Conservation (phyloP, 495 filamentous ascomycete genomes). For the Xylaria bambusicola region DNA sequence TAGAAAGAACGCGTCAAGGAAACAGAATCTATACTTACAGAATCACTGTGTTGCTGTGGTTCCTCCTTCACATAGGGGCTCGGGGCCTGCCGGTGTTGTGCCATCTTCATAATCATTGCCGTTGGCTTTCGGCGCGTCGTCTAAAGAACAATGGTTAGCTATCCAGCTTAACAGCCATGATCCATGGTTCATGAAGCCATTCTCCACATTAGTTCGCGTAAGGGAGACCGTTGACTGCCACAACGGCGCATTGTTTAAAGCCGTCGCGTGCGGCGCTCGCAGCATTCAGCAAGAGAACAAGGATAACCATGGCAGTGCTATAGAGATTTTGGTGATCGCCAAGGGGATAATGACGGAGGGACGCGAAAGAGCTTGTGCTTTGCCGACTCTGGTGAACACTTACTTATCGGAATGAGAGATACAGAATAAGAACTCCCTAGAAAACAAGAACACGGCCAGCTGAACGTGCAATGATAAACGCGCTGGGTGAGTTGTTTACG, state of each 20-base stretch:
- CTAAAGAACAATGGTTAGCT: conserved; percentile 21
- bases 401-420: too few relatives aligned
- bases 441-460: background rate
- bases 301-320: conserved; percentile 16
- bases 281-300: conserved; percentile 7
- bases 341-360: too few relatives aligned
- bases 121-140: conserved; percentile 20
- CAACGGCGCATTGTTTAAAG: background rate
- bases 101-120: conserved; percentile 36
- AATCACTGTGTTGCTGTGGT: conserved; percentile 26
- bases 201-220: conserved; percentile 14
- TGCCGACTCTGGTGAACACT: too few relatives aligned
- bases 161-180: conserved; percentile 10
- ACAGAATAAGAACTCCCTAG: too few relatives aligned
- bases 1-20: background rate
- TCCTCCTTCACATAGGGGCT: conserved; percentile 35
- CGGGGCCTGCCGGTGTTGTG: conserved; percentile 33
- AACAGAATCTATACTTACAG: conserved; percentile 26
- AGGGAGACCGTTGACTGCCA: conserved; percentile 2
- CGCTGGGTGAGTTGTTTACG: background rate
- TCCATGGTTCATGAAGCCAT: conserved; percentile 18
- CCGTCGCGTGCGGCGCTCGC: background rate
- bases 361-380: too few relatives aligned
- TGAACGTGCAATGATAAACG: background rate
- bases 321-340: background rate